Evolutionary conservation across 306 rosid genomes (phyloP).

Genomic region (Echinosophora koreensis): DNA sequence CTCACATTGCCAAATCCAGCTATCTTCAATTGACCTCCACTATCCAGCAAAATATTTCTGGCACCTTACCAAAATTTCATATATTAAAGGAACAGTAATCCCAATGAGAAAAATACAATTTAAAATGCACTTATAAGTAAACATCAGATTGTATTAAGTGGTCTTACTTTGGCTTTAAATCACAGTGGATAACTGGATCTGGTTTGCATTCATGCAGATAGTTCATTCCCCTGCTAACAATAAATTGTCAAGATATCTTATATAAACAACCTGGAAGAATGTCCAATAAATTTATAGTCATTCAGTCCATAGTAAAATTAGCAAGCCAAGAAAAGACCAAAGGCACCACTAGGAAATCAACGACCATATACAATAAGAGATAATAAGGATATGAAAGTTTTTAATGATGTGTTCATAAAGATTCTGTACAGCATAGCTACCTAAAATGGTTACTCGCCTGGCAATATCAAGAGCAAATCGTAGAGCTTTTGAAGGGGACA

Average conservation of each 20-base stretch:
- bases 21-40: slow-evolving; percentile 92
- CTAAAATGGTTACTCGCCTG: slow-evolving; percentile 70
- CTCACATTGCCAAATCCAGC: slow-evolving; percentile 89
- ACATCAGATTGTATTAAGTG: slow-evolving; percentile 64
- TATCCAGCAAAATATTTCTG: slow-evolving; percentile 99
- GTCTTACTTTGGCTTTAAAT: slow-evolving; percentile 98
- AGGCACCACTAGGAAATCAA: slow-evolving; percentile 35
- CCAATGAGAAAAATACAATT: slow-evolving; percentile 48
- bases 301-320: slow-evolving; percentile 30
- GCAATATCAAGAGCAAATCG: slow-evolving; percentile 92
- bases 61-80: slow-evolving; percentile 95
- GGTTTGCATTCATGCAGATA: slow-evolving; percentile 99
- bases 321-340: slow-evolving; percentile 35
- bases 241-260: slow-evolving; percentile 47
- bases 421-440: slow-evolving; percentile 26
- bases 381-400: slow-evolving; percentile 16
- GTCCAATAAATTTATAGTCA: slow-evolving; percentile 35
- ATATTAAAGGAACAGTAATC: slow-evolving; percentile 79
- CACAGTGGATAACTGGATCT: slow-evolving; percentile 94
- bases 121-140: slow-evolving; percentile 41
- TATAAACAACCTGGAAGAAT: slow-evolving; percentile 45
- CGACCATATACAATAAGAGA: slow-evolving; percentile 25
- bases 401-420: slow-evolving; percentile 19
- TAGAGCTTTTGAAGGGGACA: slow-evolving; percentile 86
- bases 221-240: slow-evolving; percentile 94